Conservation (phyloP, 2,329 filamentous ascomycete species). For the Phyllosticta citriasiana region DNA sequence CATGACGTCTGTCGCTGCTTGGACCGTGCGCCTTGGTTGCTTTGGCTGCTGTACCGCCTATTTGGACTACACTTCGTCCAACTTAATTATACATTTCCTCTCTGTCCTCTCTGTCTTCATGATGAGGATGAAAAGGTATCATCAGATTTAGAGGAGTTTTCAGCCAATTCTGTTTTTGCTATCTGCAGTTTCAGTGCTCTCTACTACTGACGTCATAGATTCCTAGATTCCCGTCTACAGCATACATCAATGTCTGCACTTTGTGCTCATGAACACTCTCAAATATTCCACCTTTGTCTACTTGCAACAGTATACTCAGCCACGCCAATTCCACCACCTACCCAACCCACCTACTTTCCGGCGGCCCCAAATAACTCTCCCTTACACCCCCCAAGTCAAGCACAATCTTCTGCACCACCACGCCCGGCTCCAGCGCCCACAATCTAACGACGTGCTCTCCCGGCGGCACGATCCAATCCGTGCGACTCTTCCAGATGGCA, state of each 20-base stretch:
- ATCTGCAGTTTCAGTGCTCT: no score
- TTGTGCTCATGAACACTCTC: no score
- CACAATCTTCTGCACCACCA: conserved; percentile 41
- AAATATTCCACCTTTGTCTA: no score
- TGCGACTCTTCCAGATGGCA: conserved; percentile 40
- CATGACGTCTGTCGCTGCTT: background rate
- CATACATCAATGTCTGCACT: no score
- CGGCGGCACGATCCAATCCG: conserved; percentile 21
- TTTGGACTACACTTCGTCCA: background rate
- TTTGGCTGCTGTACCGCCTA: background rate
- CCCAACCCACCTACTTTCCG: conserved; percentile 33
- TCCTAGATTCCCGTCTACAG: no score
- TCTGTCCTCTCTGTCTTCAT: no score
- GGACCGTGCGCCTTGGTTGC: background rate
- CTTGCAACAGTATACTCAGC: no score
- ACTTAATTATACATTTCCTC: no score
- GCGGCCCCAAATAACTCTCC: conserved; percentile 46
- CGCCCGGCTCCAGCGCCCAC: conserved; percentile 37
- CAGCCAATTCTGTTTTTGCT: no score
- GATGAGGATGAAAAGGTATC: no score
- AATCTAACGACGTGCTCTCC: conserved; percentile 36
- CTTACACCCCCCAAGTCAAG: conserved; percentile 46
- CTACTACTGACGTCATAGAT: no score
- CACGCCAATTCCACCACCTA: background rate
- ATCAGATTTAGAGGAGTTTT: no score